Evolutionary conservation across 805 yeast genomes (phyloP).

Genomic region (Monosporozyma servazzii): DNA sequence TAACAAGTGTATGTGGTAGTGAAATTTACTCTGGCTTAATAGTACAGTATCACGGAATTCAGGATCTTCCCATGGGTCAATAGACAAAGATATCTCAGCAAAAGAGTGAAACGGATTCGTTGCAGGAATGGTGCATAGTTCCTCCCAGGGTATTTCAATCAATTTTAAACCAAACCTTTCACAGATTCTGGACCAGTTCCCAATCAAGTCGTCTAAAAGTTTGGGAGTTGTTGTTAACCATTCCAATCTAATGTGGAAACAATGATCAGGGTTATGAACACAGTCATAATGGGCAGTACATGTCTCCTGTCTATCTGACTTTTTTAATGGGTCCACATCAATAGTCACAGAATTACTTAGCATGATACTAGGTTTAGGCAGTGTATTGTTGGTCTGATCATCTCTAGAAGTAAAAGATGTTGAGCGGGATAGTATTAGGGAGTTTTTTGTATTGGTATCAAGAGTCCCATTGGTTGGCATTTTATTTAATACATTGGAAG

Average conservation of each 20-base stretch:
- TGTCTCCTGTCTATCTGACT: constrained; percentile 70
- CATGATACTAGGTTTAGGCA: constrained; percentile 34
- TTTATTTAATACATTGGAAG: constrained; percentile 2
- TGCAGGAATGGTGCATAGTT: constrained; percentile 64
- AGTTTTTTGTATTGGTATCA: constrained; percentile 4
- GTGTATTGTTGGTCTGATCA: constrained; percentile 4
- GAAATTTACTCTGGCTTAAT: constrained; percentile 46
- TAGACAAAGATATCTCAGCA: constrained; percentile 53
- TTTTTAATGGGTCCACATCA: constrained; percentile 64
- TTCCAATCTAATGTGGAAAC: constrained; percentile 83
- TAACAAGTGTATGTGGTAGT: constrained; percentile 69
- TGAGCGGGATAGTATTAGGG: constrained; percentile 6
- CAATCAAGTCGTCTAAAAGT: constrained; percentile 68
- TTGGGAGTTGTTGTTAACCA: constrained; percentile 90
- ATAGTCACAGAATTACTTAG: constrained; percentile 58
- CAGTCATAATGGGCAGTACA: constrained; percentile 81
- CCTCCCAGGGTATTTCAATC: constrained; percentile 89
- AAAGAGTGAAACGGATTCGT: constrained; percentile 84
- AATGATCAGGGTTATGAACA: constrained; percentile 89
- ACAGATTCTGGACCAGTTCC: constrained; percentile 71
- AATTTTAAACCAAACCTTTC: constrained; percentile 73
- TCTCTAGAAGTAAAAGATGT: constrained; percentile 10
- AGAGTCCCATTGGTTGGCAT: constrained; percentile 7
- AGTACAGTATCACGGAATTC: constrained; percentile 40
- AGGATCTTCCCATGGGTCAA: constrained; percentile 63